A percentile compares a stretch with the other conserved stretches of the same genome.
These are phyloP conservation scores for Globisporangium camurandrum DNA, from an alignment of 352 stramenopile species.

Conservation along the genomic window DNA sequence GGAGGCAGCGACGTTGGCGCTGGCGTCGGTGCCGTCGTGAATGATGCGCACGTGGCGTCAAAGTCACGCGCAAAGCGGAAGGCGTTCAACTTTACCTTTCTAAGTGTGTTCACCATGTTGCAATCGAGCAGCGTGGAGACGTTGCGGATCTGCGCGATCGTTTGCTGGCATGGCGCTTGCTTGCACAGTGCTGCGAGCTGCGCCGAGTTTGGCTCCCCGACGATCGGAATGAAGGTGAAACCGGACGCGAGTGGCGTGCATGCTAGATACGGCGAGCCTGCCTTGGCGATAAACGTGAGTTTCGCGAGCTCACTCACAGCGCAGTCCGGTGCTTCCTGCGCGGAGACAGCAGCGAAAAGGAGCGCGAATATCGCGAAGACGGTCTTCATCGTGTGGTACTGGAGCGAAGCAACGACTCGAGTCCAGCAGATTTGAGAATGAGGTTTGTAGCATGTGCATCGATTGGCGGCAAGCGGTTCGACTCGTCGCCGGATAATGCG, in stretches of 20 bases:
- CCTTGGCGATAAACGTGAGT: neutral
- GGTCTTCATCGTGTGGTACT: neutral
- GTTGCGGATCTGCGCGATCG: neutral
- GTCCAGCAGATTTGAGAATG: too few relatives aligned
- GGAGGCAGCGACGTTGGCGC: too few relatives aligned
- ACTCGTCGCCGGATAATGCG: too few relatives aligned
- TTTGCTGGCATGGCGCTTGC: neutral
- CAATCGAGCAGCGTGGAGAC: neutral
- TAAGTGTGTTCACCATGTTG: conserved; percentile 1
- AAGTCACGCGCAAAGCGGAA: conserved; percentile 1
- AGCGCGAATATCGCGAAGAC: neutral
- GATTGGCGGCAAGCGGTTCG: too few relatives aligned
- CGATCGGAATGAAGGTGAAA: conserved; percentile 3
- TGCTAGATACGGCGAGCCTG: neutral
- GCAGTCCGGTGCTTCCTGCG: neutral
- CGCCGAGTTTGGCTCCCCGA: neutral
- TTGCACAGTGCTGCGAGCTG: neutral
- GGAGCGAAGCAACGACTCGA: too few relatives aligned
- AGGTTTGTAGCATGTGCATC: too few relatives aligned
- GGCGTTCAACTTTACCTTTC: neutral
- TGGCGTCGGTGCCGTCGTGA: neutral
- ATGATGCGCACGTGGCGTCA: neutral
- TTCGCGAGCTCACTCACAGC: neutral
- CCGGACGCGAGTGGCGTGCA: neutral
- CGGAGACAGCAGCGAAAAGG: neutral